These are phyloP conservation scores for Talaromyces sp. DNA, from an alignment of 2,329 filamentous ascomycete genomes.

Conservation along the genomic window DNA sequence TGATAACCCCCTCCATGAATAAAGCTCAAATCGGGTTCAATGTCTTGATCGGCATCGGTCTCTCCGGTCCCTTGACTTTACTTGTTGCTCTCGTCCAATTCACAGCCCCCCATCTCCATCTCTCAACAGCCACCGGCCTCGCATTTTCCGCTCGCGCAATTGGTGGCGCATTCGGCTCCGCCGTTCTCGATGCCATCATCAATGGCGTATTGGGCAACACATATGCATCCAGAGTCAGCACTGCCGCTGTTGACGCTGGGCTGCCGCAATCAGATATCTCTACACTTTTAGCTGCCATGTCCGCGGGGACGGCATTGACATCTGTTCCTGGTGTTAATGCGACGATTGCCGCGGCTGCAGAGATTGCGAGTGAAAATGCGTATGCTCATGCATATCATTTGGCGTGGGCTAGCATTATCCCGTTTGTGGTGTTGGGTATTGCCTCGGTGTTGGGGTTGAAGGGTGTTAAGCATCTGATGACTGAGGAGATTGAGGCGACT, in stretches of 20 bases:
- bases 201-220: neutral
- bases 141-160: constrained; percentile 54
- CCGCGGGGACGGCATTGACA: neutral
- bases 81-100: constrained; percentile 50
- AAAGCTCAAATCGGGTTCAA: neutral
- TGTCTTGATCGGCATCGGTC: neutral
- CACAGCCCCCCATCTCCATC: constrained; percentile 52
- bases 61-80: neutral
- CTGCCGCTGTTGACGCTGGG: neutral
- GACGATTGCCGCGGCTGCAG: constrained; percentile 38
- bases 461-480: constrained; percentile 53
- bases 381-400: constrained; percentile 51
- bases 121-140: constrained; percentile 54
- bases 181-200: neutral
- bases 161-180: constrained; percentile 27
- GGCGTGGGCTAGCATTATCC: constrained; percentile 52
- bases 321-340: constrained; percentile 38
- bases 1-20: neutral
- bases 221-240: neutral
- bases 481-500: constrained; percentile 49
- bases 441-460: constrained; percentile 45
- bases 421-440: constrained; percentile 51
- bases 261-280: neutral
- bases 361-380: constrained; percentile 42
- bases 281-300: neutral